A percentile compares a stretch with the other conserved stretches of the same genome.
phyloP scores from a whole-genome alignment of 2,329 filamentous ascomycete species.

The Aspergillus caelatus region DNA sequence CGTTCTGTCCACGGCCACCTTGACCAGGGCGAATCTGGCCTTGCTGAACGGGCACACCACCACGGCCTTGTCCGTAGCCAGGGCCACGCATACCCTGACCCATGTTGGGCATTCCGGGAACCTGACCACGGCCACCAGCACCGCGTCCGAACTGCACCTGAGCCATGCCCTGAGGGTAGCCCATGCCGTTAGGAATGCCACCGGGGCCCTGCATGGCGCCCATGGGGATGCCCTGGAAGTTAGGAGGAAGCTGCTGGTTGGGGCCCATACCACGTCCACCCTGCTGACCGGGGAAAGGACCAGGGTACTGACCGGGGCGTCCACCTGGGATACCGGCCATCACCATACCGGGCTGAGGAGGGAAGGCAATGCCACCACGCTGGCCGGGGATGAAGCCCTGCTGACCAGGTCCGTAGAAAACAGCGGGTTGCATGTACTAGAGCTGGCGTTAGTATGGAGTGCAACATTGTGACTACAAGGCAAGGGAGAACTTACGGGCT shows the following conservation, averaged over 20 bases:
- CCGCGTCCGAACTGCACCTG: constrained; percentile 76
- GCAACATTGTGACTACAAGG: neutral
- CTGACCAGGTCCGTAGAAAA: constrained; percentile 84
- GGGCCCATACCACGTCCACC: constrained; percentile 82
- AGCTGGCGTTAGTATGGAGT: constrained; percentile 17
- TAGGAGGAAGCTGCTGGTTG: constrained; percentile 83
- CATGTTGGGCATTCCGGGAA: constrained; percentile 69
- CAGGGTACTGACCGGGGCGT: constrained; percentile 83
- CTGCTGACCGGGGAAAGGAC: constrained; percentile 78
- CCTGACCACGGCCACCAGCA: constrained; percentile 70
- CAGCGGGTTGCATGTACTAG: constrained; percentile 80
- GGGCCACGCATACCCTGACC: constrained; percentile 54
- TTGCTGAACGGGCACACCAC: constrained; percentile 43
- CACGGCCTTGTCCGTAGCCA: constrained; percentile 48
- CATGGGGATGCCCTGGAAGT: constrained; percentile 73
- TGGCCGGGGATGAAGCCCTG: constrained; percentile 60
- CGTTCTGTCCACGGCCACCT: constrained; percentile 46
- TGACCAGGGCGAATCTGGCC: constrained; percentile 46
- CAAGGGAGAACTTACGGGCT: constrained; percentile 44
- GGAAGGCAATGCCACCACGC: constrained; percentile 65
- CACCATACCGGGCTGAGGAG: constrained; percentile 56
- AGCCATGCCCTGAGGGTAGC: constrained; percentile 76
- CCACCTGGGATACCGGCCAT: constrained; percentile 70
- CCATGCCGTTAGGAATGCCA: constrained; percentile 75
- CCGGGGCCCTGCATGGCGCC: constrained; percentile 64